Evolutionary conservation across 495 filamentous ascomycete genomes (phyloP).

Genomic region (Collariella sp.): DNA sequence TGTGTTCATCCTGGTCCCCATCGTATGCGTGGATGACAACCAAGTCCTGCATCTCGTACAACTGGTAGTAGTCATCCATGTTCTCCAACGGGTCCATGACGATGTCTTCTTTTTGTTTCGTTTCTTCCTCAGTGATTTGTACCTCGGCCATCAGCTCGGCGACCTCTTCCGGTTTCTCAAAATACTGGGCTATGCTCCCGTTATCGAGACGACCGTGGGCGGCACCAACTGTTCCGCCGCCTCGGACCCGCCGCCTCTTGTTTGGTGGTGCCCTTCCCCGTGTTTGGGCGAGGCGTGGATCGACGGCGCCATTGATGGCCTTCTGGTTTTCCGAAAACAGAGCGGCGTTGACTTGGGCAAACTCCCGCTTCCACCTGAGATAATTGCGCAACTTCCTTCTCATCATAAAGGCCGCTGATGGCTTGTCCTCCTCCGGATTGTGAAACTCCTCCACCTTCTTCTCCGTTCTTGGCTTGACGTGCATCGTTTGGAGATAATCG

Average conservation of each 20-base stretch:
- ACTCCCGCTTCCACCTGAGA: conserved; percentile 83
- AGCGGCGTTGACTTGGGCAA: conserved; percentile 69
- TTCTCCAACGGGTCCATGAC: conserved; percentile 72
- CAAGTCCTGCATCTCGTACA: conserved; percentile 86
- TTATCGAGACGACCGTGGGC: conserved; percentile 40
- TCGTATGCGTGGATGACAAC: conserved; percentile 83
- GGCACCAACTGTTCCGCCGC: conserved; percentile 54
- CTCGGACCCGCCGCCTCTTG: conserved; percentile 83
- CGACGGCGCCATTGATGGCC: conserved; percentile 55
- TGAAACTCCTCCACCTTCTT: conserved; percentile 31
- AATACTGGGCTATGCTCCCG: conserved; percentile 42
- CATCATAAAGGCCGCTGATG: conserved; percentile 82
- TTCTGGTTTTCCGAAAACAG: conserved; percentile 73
- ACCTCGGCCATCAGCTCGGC: conserved; percentile 56
- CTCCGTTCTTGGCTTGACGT: conserved; percentile 51
- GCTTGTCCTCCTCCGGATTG: conserved; percentile 44
- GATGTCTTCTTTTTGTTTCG: conserved; percentile 67
- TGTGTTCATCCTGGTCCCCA: conserved; percentile 90
- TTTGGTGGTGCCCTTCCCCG: conserved; percentile 58
- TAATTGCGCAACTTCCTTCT: conserved; percentile 78
- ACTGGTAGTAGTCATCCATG: conserved; percentile 85
- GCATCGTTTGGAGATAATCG: conserved; percentile 87
- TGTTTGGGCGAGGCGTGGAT: conserved; percentile 35
- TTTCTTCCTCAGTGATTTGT: conserved; percentile 70
- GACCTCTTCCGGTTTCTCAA: conserved; percentile 42